phyloP scores from a whole-genome alignment of 1,284 basidiomycete species.

The Sphaerobolus stellatus region DNA sequence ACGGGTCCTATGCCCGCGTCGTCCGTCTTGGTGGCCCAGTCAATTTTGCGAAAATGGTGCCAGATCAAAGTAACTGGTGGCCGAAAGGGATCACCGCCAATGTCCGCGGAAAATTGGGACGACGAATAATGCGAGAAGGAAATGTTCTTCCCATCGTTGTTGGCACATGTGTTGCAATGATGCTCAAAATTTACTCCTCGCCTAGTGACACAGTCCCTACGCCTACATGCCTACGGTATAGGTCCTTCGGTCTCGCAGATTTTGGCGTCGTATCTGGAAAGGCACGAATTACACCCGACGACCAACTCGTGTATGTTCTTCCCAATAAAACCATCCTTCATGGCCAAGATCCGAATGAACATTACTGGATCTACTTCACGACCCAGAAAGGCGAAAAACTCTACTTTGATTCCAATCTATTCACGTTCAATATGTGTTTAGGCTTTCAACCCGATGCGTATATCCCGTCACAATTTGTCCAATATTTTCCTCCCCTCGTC shows the following conservation, averaged over 20 bases:
- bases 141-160: conserved; percentile 34
- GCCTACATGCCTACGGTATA: neutral
- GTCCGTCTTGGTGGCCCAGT: conserved; percentile 33
- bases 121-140: conserved; percentile 36
- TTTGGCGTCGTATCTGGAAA: conserved; percentile 42
- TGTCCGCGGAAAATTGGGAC: conserved; percentile 29
- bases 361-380: conserved; percentile 49
- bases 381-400: conserved; percentile 41
- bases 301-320: conserved; percentile 36
- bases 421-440: conserved; percentile 38
- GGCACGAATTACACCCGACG: conserved; percentile 32
- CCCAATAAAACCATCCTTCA: conserved; percentile 15
- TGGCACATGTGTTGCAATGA: conserved; percentile 32
- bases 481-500: conserved; percentile 16
- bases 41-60: neutral
- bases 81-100: conserved; percentile 30
- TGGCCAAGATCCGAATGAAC: conserved; percentile 43
- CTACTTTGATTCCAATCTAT: conserved; percentile 39
- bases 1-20: conserved; percentile 33
- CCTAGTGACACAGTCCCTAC: conserved; percentile 20
- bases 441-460: neutral
- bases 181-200: conserved; percentile 43
- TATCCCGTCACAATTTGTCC: conserved; percentile 10
- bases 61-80: conserved; percentile 16
- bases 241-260: conserved; percentile 23